Conservation (phyloP, 371 early-diverging fungal genomes). For the Syncephalastrum sp. region DNA sequence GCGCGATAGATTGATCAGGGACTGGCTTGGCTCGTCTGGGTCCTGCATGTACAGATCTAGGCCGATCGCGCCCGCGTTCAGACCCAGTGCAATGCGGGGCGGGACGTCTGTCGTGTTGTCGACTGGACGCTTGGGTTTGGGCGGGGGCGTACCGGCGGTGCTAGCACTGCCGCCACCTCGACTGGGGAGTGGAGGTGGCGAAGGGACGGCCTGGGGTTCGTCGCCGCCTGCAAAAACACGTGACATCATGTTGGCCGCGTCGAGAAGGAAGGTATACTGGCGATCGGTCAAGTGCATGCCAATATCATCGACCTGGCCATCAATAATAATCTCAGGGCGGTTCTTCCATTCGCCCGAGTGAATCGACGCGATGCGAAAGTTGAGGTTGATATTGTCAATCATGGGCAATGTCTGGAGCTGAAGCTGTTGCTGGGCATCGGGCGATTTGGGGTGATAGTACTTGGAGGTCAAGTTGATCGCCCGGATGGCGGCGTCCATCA, state of each 20-base stretch:
- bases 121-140: no score
- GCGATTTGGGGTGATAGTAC: conserved; percentile 28
- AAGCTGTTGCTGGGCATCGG: conserved; percentile 8
- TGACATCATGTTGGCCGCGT: conserved; percentile 55
- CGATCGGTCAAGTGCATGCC: conserved; percentile 76
- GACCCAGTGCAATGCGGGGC: conserved; percentile 7
- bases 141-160: not conserved
- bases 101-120: not conserved
- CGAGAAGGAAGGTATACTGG: conserved; percentile 84
- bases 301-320: conserved; percentile 71
- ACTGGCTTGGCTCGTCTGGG: conserved; percentile 11
- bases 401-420: conserved; percentile 71
- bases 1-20: conserved; percentile 21
- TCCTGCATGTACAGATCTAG: conserved; percentile 29
- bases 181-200: conserved; percentile 9
- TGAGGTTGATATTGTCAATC: conserved; percentile 81
- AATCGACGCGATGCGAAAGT: conserved; percentile 57
- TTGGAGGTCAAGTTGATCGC: conserved; percentile 70
- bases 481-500: conserved; percentile 64
- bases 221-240: conserved; percentile 24
- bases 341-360: conserved; percentile 13
- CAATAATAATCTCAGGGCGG: conserved; percentile 50
- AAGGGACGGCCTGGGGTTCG: conserved; percentile 3
- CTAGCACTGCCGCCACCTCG: not conserved
- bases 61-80: conserved; percentile 26